Conservation (phyloP, 768 basidiomycete species). For the Rhodotorula graminis region DNA sequence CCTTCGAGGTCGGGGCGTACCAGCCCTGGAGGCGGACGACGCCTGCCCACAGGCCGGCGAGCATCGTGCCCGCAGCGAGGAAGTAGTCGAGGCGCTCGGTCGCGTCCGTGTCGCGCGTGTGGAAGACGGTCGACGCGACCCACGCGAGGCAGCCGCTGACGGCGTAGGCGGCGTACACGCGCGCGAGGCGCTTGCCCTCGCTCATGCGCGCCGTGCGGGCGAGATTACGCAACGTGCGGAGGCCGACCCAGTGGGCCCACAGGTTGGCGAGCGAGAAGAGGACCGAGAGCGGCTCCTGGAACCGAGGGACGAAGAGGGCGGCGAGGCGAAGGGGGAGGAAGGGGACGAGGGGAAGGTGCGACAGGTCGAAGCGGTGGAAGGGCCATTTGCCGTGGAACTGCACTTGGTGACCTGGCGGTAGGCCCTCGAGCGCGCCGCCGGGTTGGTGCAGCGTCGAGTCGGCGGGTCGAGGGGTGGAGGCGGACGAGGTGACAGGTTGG, state of each 20-base stretch:
- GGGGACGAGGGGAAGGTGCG: constrained; percentile 1
- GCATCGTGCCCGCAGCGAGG: constrained; percentile 77
- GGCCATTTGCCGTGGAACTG: constrained; percentile 98
- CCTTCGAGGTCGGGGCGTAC: constrained; percentile 51
- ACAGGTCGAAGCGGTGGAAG: constrained; percentile 65
- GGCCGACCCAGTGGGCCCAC: constrained; percentile 65
- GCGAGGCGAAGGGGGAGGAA: constrained; percentile 5
- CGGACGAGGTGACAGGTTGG: not conserved
- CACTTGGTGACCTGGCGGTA: constrained; percentile 50
- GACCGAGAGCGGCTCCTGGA: constrained; percentile 92
- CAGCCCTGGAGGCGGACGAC: constrained; percentile 71
- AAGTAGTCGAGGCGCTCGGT: constrained; percentile 96
- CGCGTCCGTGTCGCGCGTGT: constrained; percentile 76
- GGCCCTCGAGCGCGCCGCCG: constrained; percentile 28
- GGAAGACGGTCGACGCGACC: constrained; percentile 87
- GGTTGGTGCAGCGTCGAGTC: not conserved
- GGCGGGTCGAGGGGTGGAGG: too few species aligned
- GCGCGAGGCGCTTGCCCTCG: constrained; percentile 13
- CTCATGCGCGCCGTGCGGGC: not conserved
- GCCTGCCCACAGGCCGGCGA: constrained; percentile 73
- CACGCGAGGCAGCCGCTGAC: constrained; percentile 78
- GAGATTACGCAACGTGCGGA: constrained; percentile 49
- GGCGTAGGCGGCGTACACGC: constrained; percentile 60
- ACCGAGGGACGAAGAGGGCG: constrained; percentile 51
- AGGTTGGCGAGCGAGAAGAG: constrained; percentile 83